These are phyloP conservation scores for Spinellus fusiger DNA, from an alignment of 192 early-diverging fungal genomes.

Conservation along the genomic window DNA sequence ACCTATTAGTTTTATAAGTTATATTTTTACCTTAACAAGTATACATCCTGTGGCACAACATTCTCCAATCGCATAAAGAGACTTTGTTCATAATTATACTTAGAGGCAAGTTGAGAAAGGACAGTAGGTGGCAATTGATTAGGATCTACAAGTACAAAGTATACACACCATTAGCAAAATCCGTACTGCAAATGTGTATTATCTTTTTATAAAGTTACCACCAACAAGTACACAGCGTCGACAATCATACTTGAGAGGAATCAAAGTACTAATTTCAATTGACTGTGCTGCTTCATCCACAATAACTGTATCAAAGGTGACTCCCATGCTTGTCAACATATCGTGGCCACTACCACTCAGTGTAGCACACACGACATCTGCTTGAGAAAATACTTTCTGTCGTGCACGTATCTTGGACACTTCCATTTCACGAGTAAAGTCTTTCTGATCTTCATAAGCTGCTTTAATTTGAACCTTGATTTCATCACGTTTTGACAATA, in stretches of 20 bases:
- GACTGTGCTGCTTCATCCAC: conserved; percentile 97
- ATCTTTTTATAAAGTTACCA: conserved; percentile 36
- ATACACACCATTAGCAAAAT: background rate
- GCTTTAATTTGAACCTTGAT: conserved; percentile 18
- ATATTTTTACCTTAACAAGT: conserved; percentile 54
- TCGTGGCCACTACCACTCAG: conserved; percentile 86
- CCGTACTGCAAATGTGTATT: too few species aligned
- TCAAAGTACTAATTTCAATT: conserved; percentile 80
- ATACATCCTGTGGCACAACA: conserved; percentile 54
- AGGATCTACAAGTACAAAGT: conserved; percentile 55
- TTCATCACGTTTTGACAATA: conserved; percentile 20
- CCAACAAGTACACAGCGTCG: conserved; percentile 86
- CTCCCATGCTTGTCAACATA: conserved; percentile 53
- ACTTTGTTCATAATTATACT: conserved; percentile 77
- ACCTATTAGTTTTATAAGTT: too few species aligned
- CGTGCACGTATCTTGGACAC: conserved; percentile 48
- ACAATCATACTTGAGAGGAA: conserved; percentile 80
- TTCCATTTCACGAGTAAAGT: conserved; percentile 27
- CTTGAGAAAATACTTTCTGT: conserved; percentile 62
- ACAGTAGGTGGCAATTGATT: conserved; percentile 93
- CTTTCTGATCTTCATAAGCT: conserved; percentile 21
- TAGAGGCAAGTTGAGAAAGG: conserved; percentile 60
- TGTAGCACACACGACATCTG: conserved; percentile 83
- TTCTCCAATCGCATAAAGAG: conserved; percentile 86
- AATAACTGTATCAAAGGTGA: conserved; percentile 80